phyloP scores from a whole-genome alignment of 2,329 filamentous ascomycete species.

The Waltergamsia citrina region DNA sequence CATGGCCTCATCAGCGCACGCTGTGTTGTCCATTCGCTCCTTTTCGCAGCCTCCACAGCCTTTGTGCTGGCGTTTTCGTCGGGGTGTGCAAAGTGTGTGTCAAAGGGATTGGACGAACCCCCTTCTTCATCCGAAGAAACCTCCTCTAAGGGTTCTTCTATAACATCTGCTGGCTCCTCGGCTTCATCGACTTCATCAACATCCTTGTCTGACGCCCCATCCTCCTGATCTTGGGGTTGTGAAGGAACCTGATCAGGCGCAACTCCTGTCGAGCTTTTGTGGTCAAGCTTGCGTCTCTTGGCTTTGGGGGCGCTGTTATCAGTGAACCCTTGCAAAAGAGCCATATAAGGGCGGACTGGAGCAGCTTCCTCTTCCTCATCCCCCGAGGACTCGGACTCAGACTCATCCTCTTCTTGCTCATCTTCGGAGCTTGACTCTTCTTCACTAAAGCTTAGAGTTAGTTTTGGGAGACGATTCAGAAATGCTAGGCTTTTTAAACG shows the following conservation, averaged over 20 bases:
- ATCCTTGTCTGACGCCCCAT: constrained; percentile 37
- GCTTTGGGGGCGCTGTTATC: constrained; percentile 33
- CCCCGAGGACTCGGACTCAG: constrained; percentile 17
- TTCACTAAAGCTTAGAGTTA: not conserved
- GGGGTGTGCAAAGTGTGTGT: constrained; percentile 65
- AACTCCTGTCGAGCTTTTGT: constrained; percentile 5
- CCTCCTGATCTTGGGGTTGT: constrained; percentile 25
- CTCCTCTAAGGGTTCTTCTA: constrained; percentile 11
- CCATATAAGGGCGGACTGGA: constrained; percentile 41
- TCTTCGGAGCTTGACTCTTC: constrained; percentile 3
- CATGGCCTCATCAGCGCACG: constrained; percentile 35
- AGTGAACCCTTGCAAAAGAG: constrained; percentile 43
- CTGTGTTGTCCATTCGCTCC: constrained; percentile 39
- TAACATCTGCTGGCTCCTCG: constrained; percentile 3
- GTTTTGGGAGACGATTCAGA: too few species aligned
- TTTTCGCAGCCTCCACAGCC: constrained; percentile 40
- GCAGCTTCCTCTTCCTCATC: constrained; percentile 30
- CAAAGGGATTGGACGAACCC: constrained; percentile 61
- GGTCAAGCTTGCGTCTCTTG: constrained; percentile 48
- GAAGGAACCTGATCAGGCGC: constrained; percentile 11
- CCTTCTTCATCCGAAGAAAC: constrained; percentile 40
- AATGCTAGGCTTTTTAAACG: constrained; percentile 9
- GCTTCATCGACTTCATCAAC: constrained; percentile 18
- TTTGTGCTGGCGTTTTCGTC: constrained; percentile 50
- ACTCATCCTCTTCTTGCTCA: constrained; percentile 6